phyloP scores from a whole-genome alignment of 768 basidiomycete species.

The Mycena polygramma region DNA sequence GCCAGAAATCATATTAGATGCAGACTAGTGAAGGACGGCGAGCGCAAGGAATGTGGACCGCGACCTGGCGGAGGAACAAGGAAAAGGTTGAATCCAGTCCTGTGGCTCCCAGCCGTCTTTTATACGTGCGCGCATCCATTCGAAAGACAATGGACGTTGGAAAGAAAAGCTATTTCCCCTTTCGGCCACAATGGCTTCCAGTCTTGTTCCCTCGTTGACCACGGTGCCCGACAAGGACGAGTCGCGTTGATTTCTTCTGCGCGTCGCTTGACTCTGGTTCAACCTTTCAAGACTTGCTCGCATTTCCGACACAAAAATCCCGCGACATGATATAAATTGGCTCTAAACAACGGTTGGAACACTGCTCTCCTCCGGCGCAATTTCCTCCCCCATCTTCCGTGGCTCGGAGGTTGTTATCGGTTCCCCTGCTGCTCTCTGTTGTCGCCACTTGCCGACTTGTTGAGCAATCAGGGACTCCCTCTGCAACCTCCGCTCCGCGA shows the following conservation, averaged over 20 bases:
- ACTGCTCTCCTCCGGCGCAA: constrained; percentile 6
- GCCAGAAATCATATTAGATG: constrained; percentile 9
- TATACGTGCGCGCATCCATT: neutral
- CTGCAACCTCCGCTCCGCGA: constrained; percentile 23
- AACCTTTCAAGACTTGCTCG: too few relatives aligned
- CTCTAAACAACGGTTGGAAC: constrained; percentile 15
- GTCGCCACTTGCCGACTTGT: constrained; percentile 33
- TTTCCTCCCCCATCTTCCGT: neutral
- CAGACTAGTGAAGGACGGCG: neutral
- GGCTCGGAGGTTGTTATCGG: neutral
- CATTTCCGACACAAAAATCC: neutral
- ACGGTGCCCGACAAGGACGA: too few relatives aligned
- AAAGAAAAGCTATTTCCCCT: neutral
- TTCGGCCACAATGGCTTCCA: constrained; percentile 7
- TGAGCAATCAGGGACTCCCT: constrained; percentile 26
- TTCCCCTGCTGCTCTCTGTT: constrained; percentile 32
- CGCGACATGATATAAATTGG: neutral
- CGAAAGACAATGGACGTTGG: neutral
- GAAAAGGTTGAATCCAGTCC: neutral
- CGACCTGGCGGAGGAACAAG: constrained; percentile 13
- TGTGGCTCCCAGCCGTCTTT: neutral
- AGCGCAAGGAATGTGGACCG: constrained; percentile 22
- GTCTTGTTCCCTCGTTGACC: neutral
- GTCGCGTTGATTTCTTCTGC: too few relatives aligned
- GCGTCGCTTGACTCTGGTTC: too few relatives aligned